Evolutionary conservation across 768 basidiomycete species (phyloP).

Genomic region (Glaciozyma antarctica): DNA sequence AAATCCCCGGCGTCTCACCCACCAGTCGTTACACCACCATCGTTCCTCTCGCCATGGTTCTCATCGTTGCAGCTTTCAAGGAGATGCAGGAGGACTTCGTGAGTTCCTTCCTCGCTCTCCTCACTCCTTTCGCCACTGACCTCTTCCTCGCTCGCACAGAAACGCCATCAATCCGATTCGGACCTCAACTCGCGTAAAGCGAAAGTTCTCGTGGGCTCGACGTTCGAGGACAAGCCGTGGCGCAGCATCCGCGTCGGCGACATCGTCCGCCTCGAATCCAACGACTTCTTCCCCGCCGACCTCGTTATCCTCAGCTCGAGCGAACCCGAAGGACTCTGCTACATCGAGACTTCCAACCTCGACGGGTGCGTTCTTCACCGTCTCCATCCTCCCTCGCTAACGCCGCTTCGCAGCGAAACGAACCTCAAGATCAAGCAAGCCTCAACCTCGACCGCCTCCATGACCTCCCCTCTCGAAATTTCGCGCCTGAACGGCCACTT

Average conservation of each 20-base stretch:
- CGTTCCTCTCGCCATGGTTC: conserved; percentile 72
- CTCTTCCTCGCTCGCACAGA: conserved; percentile 39
- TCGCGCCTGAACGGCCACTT: conserved; percentile 67
- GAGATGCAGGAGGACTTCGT: conserved; percentile 91
- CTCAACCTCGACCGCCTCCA: conserved; percentile 62
- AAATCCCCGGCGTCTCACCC: conserved; percentile 94
- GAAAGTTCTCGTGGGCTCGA: conserved; percentile 58
- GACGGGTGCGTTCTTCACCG: conserved; percentile 60
- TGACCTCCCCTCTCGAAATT: conserved; percentile 70
- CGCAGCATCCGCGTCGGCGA: conserved; percentile 83
- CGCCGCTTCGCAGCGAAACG: conserved; percentile 58
- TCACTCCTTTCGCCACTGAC: background rate
- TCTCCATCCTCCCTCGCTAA: background rate
- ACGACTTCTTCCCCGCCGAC: conserved; percentile 95
- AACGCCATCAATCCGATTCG: conserved; percentile 90
- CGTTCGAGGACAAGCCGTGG: conserved; percentile 72
- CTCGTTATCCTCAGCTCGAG: conserved; percentile 74
- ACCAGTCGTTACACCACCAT: conserved; percentile 94
- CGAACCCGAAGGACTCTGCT: conserved; percentile 94
- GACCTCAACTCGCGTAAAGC: conserved; percentile 77
- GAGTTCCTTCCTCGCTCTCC: conserved; percentile 37
- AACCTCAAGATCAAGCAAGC: conserved; percentile 99
- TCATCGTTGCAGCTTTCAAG: conserved; percentile 89
- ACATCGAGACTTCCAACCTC: conserved; percentile 93
- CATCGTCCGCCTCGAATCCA: conserved; percentile 75